Conservation (phyloP, 352 stramenopile genomes). For the Globisporangium alternatum region DNA sequence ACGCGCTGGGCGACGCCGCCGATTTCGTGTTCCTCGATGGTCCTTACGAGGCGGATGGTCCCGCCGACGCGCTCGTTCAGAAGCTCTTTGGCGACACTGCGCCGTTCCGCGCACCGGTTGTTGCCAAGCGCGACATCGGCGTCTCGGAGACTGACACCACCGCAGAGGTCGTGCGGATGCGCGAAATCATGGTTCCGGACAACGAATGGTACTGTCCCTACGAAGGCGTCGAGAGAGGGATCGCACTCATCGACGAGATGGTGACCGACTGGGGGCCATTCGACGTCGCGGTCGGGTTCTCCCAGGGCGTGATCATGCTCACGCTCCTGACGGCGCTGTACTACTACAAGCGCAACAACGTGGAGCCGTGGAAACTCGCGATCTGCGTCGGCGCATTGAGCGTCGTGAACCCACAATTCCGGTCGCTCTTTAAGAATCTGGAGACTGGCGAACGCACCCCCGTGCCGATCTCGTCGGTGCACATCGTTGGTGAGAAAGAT, state of each 20-base stretch:
- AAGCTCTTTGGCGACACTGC: constrained; percentile 44
- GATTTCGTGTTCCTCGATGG: constrained; percentile 77
- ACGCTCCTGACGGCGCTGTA: constrained; percentile 36
- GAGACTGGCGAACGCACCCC: constrained; percentile 7
- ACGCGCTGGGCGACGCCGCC: constrained; percentile 47
- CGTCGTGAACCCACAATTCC: constrained; percentile 23
- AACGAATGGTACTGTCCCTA: constrained; percentile 17
- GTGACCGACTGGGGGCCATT: constrained; percentile 33
- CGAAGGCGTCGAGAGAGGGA: constrained; percentile 28
- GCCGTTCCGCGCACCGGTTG: no score
- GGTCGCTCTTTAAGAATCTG: constrained; percentile 28
- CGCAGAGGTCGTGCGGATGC: no score
- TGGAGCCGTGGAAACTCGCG: constrained; percentile 32
- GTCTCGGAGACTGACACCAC: no score
- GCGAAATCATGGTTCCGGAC: no score
- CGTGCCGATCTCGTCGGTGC: constrained; percentile 38
- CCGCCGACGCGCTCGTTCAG: constrained; percentile 50
- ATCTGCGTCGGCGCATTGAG: constrained; percentile 40
- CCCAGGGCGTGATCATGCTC: constrained; percentile 45
- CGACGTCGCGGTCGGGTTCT: constrained; percentile 55
- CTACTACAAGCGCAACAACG: no score
- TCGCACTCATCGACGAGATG: constrained; percentile 36
- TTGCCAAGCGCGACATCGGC: no score
- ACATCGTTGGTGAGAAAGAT: constrained; percentile 51
- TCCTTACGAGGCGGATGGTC: constrained; percentile 46